Percentiles rank a stretch among this genome's conserved stretches.
These are phyloP conservation scores for Lactifluus rugatus DNA, from an alignment of 768 basidiomycete genomes.

Conservation along the genomic window DNA sequence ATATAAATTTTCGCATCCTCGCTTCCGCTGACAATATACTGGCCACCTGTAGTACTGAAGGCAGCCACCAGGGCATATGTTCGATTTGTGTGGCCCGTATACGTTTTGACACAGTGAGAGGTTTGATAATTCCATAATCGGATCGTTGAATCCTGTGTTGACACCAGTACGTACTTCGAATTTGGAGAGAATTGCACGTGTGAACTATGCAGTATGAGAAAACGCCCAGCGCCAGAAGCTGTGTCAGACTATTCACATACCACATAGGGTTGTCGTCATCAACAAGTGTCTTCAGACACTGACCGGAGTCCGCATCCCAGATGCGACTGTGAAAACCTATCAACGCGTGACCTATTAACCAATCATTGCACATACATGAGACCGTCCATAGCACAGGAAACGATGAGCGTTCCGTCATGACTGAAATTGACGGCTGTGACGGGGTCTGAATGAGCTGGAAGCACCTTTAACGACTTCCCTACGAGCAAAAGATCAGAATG, in stretches of 20 bases:
- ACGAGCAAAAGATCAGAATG: background rate
- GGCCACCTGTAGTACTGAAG: slow-evolving; percentile 50
- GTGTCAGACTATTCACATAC: slow-evolving; percentile 32
- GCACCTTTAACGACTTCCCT: slow-evolving; percentile 79
- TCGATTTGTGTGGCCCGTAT: slow-evolving; percentile 76
- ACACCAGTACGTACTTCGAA: slow-evolving; percentile 78
- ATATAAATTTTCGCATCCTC: slow-evolving; percentile 84
- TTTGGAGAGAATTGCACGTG: slow-evolving; percentile 90
- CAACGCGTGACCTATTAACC: background rate
- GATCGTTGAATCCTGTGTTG: slow-evolving; percentile 91
- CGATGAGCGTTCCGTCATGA: slow-evolving; percentile 88
- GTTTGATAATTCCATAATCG: slow-evolving; percentile 92
- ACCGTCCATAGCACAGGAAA: slow-evolving; percentile 94
- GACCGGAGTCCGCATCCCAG: slow-evolving; percentile 96
- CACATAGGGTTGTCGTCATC: slow-evolving; percentile 95
- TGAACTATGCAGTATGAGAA: slow-evolving; percentile 40
- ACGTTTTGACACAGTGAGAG: slow-evolving; percentile 87
- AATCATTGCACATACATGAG: slow-evolving; percentile 57
- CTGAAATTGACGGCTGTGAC: slow-evolving; percentile 93
- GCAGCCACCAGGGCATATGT: slow-evolving; percentile 71
- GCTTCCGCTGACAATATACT: slow-evolving; percentile 77
- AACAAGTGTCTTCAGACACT: slow-evolving; percentile 93
- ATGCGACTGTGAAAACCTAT: slow-evolving; percentile 55
- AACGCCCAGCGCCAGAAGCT: background rate
- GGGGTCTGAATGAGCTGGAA: slow-evolving; percentile 96